A percentile compares a stretch with the other conserved stretches of the same genome.
Evolutionary conservation across 2,329 filamentous ascomycete species (phyloP).

Genomic region (Orbilia brochopaga): DNA sequence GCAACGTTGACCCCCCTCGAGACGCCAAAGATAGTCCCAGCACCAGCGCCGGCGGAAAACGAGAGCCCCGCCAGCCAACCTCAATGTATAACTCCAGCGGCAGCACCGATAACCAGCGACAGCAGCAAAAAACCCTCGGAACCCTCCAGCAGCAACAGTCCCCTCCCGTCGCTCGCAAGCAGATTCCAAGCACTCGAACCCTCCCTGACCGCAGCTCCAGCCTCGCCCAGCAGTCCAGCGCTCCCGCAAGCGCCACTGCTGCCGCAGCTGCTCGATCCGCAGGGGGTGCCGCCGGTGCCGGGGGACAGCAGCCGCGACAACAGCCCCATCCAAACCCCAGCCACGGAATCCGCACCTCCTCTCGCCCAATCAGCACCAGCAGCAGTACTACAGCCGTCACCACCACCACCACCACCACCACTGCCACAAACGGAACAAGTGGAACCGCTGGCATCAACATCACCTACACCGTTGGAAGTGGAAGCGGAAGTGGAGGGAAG

Average conservation of each 20-base stretch:
- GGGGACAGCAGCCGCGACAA: background rate
- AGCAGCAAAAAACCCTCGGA: constrained; percentile 30
- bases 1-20: background rate
- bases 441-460: background rate
- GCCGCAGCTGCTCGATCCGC: background rate
- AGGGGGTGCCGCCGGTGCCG: background rate
- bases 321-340: background rate
- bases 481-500: constrained; percentile 4
- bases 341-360: too few relatives aligned
- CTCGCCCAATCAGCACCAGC: background rate
- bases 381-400: too few relatives aligned
- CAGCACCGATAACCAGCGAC: constrained; percentile 20
- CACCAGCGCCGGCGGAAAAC: background rate
- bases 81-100: constrained; percentile 24
- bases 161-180: constrained; percentile 24
- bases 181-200: constrained; percentile 35
- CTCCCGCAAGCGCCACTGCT: background rate
- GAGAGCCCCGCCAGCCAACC: constrained; percentile 27
- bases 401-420: too few relatives aligned
- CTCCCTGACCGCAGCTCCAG: constrained; percentile 43
- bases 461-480: constrained; percentile 4
- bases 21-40: constrained; percentile 7
- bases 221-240: constrained; percentile 15
- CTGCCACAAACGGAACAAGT: background rate
- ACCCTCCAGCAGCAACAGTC: constrained; percentile 25